Evolutionary conservation across 1,139 yeast species (phyloP), one percentile per base, ranked within the genome.

Genomic region (Yamadazyma sp.): DNA sequence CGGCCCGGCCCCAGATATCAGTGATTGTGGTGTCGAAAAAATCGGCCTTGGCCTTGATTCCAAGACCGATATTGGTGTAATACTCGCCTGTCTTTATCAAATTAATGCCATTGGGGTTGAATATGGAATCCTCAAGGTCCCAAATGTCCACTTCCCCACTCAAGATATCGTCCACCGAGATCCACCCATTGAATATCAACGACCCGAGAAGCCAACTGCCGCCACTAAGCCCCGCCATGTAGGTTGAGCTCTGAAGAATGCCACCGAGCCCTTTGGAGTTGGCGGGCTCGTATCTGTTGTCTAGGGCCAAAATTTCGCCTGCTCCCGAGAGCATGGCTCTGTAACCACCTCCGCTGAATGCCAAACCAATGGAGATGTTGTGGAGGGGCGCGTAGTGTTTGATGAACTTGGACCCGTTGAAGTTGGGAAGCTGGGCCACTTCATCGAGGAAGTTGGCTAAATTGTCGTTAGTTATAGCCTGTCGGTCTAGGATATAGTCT

Each of bases 291-390:
- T 94, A 83, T 53, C 96, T 73, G 51, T 78, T 75, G 58, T 89
- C 97, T 43, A 87, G 61, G 1, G 92, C 96, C 12, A 91, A 69
- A 30, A 88, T 62, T 59, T 83, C 81, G 31, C 97, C 96, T 1
- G 95, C 96, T n/a, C 96, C 96, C 40, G 73, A 64, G 30, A 88
- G 64, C 96, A 88, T 87, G 37, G 96, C 95, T 44, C 97, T 75
- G 62, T 87, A 88, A 3, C 96, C 95, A 54, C 97, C 97, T 30
- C 97, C 97, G 4, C 92, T 81, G 41, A 69, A 68, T 2, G 75
- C 68, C 36, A 71, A 49, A 0, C 73, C 76, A 24, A 71, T 64
- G 28, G 71, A 51, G 34, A 70, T 68, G 42, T 68, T 68, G 43
- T 61, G 66, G 4, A 46, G 31, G 2, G 53, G 39, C 5, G 64